These are phyloP conservation scores for Hypoxylon subgilvum DNA, from an alignment of 495 filamentous ascomycete genomes.

Conservation along the genomic window DNA sequence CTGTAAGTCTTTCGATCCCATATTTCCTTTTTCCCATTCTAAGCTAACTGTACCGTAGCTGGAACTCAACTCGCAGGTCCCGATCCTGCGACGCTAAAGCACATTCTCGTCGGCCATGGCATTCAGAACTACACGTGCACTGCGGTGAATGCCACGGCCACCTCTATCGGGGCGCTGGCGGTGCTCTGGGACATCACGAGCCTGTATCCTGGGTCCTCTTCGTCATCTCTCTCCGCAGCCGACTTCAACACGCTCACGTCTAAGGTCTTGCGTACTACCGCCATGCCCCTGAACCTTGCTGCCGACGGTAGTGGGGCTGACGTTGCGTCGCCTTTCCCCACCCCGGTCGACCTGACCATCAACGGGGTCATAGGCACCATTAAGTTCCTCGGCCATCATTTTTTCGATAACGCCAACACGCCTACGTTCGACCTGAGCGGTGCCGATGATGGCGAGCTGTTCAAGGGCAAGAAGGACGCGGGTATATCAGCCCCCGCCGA, in stretches of 20 bases:
- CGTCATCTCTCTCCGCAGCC: slow-evolving; percentile 30
- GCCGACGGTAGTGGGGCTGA: slow-evolving; percentile 32
- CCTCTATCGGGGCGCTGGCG: slow-evolving; percentile 66
- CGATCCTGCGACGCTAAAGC: slow-evolving; percentile 56
- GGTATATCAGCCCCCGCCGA: slow-evolving; percentile 56
- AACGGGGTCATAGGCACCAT: slow-evolving; percentile 37
- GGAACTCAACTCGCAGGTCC: slow-evolving; percentile 55
- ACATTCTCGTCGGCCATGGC: slow-evolving; percentile 71
- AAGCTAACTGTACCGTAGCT: slow-evolving; percentile 27
- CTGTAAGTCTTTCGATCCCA: slow-evolving; percentile 28
- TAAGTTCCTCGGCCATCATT: slow-evolving; percentile 66
- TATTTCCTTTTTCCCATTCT: slow-evolving; percentile 22
- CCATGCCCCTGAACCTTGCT: slow-evolving; percentile 48
- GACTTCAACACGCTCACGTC: slow-evolving; percentile 44
- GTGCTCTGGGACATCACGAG: slow-evolving; percentile 66
- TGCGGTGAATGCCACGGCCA: slow-evolving; percentile 33
- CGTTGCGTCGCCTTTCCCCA: slow-evolving; percentile 51
- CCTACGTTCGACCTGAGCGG: slow-evolving; percentile 65
- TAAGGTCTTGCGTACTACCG: slow-evolving; percentile 41
- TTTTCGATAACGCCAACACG: slow-evolving; percentile 58
- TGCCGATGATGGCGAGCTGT: slow-evolving; percentile 42
- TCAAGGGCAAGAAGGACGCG: slow-evolving; percentile 55
- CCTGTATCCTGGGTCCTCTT: slow-evolving; percentile 51
- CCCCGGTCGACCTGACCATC: slow-evolving; percentile 42
- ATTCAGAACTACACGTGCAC: slow-evolving; percentile 80